Base-by-base conservation (phyloP, 345 rosid species). In the Populus simonii region DNA sequence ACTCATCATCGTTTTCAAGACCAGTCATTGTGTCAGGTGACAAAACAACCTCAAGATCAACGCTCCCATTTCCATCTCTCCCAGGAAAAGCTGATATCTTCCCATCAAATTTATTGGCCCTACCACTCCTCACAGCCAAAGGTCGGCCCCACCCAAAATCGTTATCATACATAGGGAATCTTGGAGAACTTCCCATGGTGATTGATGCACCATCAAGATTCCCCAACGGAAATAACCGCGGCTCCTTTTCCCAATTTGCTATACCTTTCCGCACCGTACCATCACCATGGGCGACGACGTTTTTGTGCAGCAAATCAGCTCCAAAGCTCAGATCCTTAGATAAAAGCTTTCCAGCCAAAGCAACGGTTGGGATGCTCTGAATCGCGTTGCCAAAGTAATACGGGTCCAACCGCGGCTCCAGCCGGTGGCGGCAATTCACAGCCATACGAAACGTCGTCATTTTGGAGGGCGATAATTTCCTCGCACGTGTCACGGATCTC, bases 121-220 rank as follows among this genome's bases (percentile, higher is more conserved):
- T 81, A 3, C 99, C 99, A 51, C 99, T 96, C 72, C 99, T 83
- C 38, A 96, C 87, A 0, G 98, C 99, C 82, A 91, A n/a, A 5
- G 99, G 98, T 10, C 82, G 87, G 6, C 98, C 98, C 99, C 99
- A 96, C 57, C 99, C 99, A 77, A 96, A 96, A 82, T 96, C 97
- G 70, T 93, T 96, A 47, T 88, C 79, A 79, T 93, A 96, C 99
- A 96, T 96, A 0, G 99, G 99, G 62, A 95, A 95, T 84, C 99
- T 86, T 62, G 99, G 98, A 7, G 99, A 95, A 80, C 99, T 95
- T 0, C 99, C 99, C 94, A 96, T 96, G 22, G 99, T 93, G 49
- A 96, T 92, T 43, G 97, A 93, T 35, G 99, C 99, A 4, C 99
- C 99, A 70, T 96, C 99, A 41, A 82, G 76, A 83, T 96, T 96